phyloP scores from a whole-genome alignment of 148 eudicot species.

The Fagopyrum tataricum region DNA sequence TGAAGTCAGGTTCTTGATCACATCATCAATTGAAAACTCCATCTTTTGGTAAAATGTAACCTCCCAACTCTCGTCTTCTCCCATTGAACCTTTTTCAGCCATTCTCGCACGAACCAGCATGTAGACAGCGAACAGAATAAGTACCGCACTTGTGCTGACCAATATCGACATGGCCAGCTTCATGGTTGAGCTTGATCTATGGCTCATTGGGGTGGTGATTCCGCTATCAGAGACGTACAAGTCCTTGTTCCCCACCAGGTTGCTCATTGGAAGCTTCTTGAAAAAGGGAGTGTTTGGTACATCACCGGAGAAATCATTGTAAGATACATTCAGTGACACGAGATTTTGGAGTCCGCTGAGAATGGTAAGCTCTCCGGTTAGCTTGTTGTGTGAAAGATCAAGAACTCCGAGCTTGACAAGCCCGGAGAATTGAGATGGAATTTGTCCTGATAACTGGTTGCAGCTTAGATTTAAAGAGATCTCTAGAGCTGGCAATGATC shows the following conservation, averaged over 20 bases:
- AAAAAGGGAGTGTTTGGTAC: slow-evolving; percentile 81
- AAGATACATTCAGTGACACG: slow-evolving; percentile 73
- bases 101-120: slow-evolving; percentile 38
- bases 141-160: slow-evolving; percentile 55
- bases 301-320: slow-evolving; percentile 75
- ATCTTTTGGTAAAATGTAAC: slow-evolving; percentile 82
- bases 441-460: slow-evolving; percentile 60
- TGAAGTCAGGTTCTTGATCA: slow-evolving; percentile 55
- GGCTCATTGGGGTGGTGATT: slow-evolving; percentile 11
- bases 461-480: slow-evolving; percentile 82
- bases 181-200: slow-evolving; percentile 33
- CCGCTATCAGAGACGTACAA: slow-evolving; percentile 46
- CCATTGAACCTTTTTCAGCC: slow-evolving; percentile 17
- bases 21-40: slow-evolving; percentile 78
- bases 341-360: slow-evolving; percentile 72
- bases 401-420: slow-evolving; percentile 65
- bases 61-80: slow-evolving; percentile 63
- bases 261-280: slow-evolving; percentile 59
- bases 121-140: slow-evolving; percentile 60
- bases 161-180: slow-evolving; percentile 73
- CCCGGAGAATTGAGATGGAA: slow-evolving; percentile 63
- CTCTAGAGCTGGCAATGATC: slow-evolving; percentile 73
- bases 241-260: slow-evolving; percentile 58
- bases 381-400: slow-evolving; percentile 78
- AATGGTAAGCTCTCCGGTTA: slow-evolving; percentile 50